These are phyloP conservation scores for Trichoderma semiorbis DNA, from an alignment of 2,329 filamentous ascomycete genomes.

Conservation along the genomic window DNA sequence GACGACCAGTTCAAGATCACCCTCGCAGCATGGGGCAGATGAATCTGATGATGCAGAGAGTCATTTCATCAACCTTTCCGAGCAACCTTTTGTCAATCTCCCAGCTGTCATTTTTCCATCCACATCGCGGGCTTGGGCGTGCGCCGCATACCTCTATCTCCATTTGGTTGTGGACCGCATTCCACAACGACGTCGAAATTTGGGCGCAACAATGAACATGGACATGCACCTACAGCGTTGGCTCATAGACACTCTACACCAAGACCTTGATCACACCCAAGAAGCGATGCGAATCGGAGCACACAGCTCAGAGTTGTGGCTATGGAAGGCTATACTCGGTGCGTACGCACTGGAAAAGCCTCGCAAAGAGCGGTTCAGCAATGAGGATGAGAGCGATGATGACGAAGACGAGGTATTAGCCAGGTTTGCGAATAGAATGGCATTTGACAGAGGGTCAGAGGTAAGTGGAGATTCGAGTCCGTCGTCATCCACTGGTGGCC, in stretches of 20 bases:
- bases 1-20: neutral
- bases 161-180: neutral
- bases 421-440: neutral
- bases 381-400: neutral
- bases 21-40: neutral
- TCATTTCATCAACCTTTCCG: neutral
- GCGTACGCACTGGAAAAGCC: neutral
- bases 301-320: neutral
- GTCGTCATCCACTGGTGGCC: neutral
- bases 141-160: neutral
- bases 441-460: neutral
- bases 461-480: neutral
- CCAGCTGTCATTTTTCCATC: neutral
- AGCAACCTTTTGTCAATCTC: neutral
- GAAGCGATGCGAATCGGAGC: neutral
- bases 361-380: neutral
- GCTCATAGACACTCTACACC: neutral
- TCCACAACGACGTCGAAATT: neutral
- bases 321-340: neutral
- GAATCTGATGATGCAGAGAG: neutral
- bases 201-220: neutral
- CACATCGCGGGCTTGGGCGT: neutral
- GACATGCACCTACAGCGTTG: neutral
- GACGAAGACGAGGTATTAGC: neutral
- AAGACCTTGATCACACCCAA: neutral